A percentile compares a stretch with the other conserved stretches of the same genome.
These are phyloP conservation scores for Exophiala sp. DNA, from an alignment of 2,329 filamentous ascomycete genomes.

Conservation along the genomic window DNA sequence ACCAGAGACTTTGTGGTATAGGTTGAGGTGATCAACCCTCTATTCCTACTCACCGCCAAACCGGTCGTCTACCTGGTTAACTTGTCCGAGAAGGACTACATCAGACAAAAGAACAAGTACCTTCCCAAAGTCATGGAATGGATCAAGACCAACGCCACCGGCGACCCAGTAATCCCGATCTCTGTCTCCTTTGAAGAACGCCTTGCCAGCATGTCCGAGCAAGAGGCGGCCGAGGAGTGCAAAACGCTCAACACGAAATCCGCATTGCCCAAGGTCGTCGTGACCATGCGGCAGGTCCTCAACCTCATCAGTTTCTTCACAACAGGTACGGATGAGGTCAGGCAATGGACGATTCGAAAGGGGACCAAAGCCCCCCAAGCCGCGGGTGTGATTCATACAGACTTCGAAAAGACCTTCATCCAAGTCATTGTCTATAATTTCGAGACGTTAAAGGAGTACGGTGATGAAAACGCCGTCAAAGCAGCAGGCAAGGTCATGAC, in stretches of 20 bases:
- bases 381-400: slow-evolving; percentile 94
- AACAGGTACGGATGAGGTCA: slow-evolving; percentile 86
- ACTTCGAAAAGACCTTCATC: slow-evolving; percentile 99
- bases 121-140: slow-evolving; percentile 88
- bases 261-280: slow-evolving; percentile 82
- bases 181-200: slow-evolving; percentile 92
- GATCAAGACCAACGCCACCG: slow-evolving; percentile 83
- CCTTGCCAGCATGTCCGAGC: slow-evolving; percentile 70
- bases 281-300: slow-evolving; percentile 85
- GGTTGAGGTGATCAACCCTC: slow-evolving; percentile 96
- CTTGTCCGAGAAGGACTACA: slow-evolving; percentile 91
- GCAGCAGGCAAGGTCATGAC: slow-evolving; percentile 95
- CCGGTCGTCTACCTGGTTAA: slow-evolving; percentile 97
- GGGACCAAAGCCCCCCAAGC: slow-evolving; percentile 97
- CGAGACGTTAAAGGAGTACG: slow-evolving; percentile 69
- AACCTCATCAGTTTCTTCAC: slow-evolving; percentile 97
- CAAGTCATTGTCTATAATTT: slow-evolving; percentile 95
- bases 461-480: slow-evolving; percentile 83
- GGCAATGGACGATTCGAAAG: slow-evolving; percentile 95
- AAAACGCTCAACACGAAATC: slow-evolving; percentile 84
- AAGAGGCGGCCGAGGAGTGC: slow-evolving; percentile 73
- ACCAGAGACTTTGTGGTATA: slow-evolving; percentile 37
- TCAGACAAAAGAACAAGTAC: slow-evolving; percentile 99
- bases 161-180: slow-evolving; percentile 87
- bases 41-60: slow-evolving; percentile 92